Conservation (phyloP, 2,329 filamentous ascomycete genomes). For the Aspergillus udagawae region DNA sequence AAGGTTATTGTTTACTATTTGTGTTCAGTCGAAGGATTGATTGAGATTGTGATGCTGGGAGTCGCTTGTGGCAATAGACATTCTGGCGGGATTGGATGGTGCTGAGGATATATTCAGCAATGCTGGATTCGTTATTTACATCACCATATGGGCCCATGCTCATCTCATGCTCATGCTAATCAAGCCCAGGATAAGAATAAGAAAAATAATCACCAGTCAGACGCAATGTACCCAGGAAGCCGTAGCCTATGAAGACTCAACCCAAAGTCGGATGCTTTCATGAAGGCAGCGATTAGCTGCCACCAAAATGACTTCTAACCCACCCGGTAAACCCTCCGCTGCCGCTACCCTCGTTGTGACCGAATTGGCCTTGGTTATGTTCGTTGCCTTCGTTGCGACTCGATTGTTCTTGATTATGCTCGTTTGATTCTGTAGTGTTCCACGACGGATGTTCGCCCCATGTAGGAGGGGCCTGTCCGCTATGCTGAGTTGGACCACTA, state of each 20-base stretch:
- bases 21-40: no score
- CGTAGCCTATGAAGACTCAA: not conserved
- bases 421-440: not conserved
- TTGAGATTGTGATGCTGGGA: not conserved
- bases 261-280: not conserved
- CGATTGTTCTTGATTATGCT: slow-evolving; percentile 3
- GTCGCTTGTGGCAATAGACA: not conserved
- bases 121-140: not conserved
- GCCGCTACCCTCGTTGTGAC: slow-evolving; percentile 9
- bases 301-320: slow-evolving; percentile 25
- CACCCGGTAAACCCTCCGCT: slow-evolving; percentile 18
- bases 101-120: not conserved
- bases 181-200: not conserved
- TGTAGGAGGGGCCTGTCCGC: not conserved
- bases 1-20: not conserved
- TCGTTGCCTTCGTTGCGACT: slow-evolving; percentile 9
- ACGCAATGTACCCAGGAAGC: not conserved
- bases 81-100: not conserved
- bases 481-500: slow-evolving; percentile 1
- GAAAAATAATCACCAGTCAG: not conserved
- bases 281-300: slow-evolving; percentile 8
- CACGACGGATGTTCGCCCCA: not conserved
- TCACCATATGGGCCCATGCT: not conserved
- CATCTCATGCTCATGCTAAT: not conserved
- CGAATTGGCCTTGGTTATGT: slow-evolving; percentile 6